phyloP scores from a whole-genome alignment of 148 eudicot species.

The Pharnaceum exiguum region DNA sequence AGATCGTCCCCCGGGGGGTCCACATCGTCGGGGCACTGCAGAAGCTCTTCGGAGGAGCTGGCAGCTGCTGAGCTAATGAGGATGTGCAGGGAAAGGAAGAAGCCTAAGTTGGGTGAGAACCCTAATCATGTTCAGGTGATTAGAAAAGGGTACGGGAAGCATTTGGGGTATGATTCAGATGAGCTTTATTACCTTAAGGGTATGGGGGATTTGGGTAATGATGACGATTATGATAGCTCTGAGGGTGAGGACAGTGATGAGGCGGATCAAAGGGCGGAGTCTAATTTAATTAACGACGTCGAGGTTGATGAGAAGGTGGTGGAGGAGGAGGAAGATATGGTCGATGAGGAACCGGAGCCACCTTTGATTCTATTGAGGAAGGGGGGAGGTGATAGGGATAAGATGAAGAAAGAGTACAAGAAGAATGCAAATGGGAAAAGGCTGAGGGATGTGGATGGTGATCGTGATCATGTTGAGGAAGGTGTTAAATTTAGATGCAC shows the following conservation, averaged over 20 bases:
- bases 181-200: neutral
- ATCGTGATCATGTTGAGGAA: neutral
- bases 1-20: neutral
- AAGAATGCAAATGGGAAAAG: neutral
- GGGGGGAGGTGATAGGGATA: neutral
- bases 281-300: no score
- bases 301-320: neutral
- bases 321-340: conserved; percentile 2
- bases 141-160: neutral
- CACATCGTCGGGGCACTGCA: neutral
- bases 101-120: neutral
- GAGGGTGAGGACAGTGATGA: neutral
- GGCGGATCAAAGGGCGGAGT: neutral
- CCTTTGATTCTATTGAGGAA: neutral
- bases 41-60: neutral
- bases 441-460: neutral
- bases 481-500: conserved; percentile 8
- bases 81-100: neutral
- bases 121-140: no score
- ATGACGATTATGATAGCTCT: neutral
- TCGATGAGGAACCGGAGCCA: no score
- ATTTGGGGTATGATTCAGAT: neutral
- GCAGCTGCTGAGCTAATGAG: neutral
- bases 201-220: neutral
- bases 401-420: no score